These are phyloP conservation scores for Colletotrichum salicis DNA, from an alignment of 2,329 filamentous ascomycete species.

Conservation along the genomic window DNA sequence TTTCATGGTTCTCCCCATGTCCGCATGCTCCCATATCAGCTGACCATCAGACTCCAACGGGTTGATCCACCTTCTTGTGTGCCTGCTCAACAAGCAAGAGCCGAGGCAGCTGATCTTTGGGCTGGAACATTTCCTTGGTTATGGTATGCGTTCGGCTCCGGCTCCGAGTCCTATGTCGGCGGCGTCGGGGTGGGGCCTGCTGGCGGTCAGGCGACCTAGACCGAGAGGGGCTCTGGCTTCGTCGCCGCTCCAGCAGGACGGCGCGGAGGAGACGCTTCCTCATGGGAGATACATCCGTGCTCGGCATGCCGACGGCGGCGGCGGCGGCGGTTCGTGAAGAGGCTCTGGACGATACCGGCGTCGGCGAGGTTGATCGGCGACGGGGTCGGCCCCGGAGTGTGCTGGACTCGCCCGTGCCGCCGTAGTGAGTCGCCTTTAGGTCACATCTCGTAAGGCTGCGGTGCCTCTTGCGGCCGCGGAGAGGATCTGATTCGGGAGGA, in stretches of 20 bases:
- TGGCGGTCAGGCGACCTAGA: constrained; percentile 48
- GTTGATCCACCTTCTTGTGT: constrained; percentile 18
- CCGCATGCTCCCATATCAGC: neutral
- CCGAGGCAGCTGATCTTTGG: constrained; percentile 21
- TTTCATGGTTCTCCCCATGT: neutral
- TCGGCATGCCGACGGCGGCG: constrained; percentile 34
- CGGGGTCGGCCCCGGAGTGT: constrained; percentile 55
- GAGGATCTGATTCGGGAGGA: constrained; percentile 31
- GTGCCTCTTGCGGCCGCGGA: constrained; percentile 52
- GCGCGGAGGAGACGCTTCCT: constrained; percentile 54
- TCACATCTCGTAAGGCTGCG: constrained; percentile 49
- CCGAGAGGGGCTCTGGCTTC: constrained; percentile 57
- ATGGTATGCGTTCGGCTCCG: constrained; percentile 44
- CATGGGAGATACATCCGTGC: constrained; percentile 50
- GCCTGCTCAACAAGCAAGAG: constrained; percentile 17
- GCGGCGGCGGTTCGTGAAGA: constrained; percentile 43
- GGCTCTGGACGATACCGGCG: constrained; percentile 43
- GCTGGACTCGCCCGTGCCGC: constrained; percentile 54
- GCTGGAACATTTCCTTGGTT: constrained; percentile 16
- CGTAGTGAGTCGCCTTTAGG: constrained; percentile 46
- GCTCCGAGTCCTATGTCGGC: constrained; percentile 52
- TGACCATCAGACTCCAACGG: constrained; percentile 13
- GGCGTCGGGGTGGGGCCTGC: constrained; percentile 44
- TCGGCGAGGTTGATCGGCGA: constrained; percentile 51
- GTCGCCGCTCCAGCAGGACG: constrained; percentile 52